A percentile compares a stretch with the other conserved stretches of the same genome.
These are phyloP conservation scores for Cystobasidium onofrii DNA, from an alignment of 768 basidiomycete species.

Conservation along the genomic window DNA sequence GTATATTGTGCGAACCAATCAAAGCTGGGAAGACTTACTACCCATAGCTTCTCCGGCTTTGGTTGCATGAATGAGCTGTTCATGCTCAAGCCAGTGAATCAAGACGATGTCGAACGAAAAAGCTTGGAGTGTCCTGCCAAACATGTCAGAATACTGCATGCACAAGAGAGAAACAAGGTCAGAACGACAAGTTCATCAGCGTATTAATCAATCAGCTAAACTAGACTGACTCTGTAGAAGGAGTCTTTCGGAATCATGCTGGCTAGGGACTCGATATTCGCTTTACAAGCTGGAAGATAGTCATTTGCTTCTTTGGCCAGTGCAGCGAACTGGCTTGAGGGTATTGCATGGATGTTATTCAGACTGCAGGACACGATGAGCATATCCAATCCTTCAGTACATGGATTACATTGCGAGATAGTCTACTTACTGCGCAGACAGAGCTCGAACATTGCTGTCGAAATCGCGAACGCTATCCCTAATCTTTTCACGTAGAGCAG, in stretches of 20 bases:
- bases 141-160: constrained; percentile 34
- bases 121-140: constrained; percentile 34
- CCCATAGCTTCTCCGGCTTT: constrained; percentile 42
- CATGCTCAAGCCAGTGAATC: constrained; percentile 44
- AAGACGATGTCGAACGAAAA: constrained; percentile 45
- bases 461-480: constrained; percentile 34
- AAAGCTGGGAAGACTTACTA: constrained; percentile 45
- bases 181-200: no score
- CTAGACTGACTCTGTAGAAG: constrained; percentile 42
- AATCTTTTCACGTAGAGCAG: constrained; percentile 35
- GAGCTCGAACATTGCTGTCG: constrained; percentile 33
- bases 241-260: constrained; percentile 44
- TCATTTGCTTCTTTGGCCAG: constrained; percentile 37
- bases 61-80: constrained; percentile 42
- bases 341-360: constrained; percentile 19
- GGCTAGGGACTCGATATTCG: constrained; percentile 37
- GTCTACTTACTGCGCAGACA: constrained; percentile 16
- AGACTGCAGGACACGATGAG: background rate
- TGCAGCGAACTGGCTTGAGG: constrained; percentile 22
- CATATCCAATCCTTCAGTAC: background rate
- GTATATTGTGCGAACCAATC: background rate
- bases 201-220: background rate
- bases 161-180: no score
- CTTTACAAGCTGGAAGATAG: constrained; percentile 19
- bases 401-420: background rate